These are phyloP conservation scores for Sugiyamaella lignohabitans DNA, from an alignment of 805 yeast genomes.

Conservation along the genomic window DNA sequence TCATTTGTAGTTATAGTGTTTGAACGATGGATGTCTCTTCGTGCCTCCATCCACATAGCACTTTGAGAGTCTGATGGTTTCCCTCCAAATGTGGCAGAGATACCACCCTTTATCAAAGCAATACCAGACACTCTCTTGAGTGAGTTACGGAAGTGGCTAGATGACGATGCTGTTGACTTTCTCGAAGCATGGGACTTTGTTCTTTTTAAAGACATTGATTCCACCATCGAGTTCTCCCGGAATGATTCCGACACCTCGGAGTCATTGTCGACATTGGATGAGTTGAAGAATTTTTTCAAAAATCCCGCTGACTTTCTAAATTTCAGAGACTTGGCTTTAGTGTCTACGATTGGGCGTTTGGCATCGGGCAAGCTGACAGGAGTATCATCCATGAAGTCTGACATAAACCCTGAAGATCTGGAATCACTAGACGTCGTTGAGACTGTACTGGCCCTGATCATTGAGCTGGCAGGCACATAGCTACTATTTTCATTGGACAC, in stretches of 20 bases:
- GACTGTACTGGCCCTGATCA: conserved; percentile 38
- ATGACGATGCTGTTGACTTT: conserved; percentile 14
- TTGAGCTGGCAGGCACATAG: not conserved
- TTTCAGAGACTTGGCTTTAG: conserved; percentile 18
- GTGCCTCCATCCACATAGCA: conserved; percentile 45
- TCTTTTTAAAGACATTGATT: conserved; percentile 10
- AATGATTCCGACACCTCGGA: not conserved
- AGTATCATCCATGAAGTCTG: conserved; percentile 10
- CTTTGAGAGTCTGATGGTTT: too few relatives aligned
- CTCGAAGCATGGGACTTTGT: conserved; percentile 21
- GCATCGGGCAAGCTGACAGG: conserved; percentile 22
- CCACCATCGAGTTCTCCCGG: not conserved
- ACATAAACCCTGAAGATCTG: not conserved
- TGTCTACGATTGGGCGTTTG: conserved; percentile 4
- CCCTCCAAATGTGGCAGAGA: too few relatives aligned
- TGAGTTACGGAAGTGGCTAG: not conserved
- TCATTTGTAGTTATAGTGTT: conserved; percentile 63
- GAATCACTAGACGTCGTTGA: conserved; percentile 44
- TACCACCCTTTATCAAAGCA: too few relatives aligned
- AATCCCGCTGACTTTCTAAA: conserved; percentile 28
- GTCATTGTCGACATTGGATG: not conserved
- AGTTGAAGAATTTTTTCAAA: conserved; percentile 21
- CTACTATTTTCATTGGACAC: too few relatives aligned
- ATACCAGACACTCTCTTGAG: not conserved
- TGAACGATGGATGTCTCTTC: conserved; percentile 63